Evolutionary conservation across 2,329 filamentous ascomycete species (phyloP).

Genomic region (Beauveria rudraprayagi): DNA sequence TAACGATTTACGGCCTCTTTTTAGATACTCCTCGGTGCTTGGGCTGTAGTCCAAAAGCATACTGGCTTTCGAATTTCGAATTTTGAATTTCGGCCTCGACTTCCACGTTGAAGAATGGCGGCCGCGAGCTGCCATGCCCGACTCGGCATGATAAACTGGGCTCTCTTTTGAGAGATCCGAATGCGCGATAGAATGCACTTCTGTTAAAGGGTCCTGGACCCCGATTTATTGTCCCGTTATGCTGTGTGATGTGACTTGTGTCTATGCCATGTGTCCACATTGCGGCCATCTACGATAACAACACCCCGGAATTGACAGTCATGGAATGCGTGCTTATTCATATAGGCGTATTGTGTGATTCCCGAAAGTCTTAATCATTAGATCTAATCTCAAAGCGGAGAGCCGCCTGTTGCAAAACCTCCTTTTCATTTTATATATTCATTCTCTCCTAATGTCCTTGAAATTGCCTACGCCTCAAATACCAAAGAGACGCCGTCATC

Average conservation of each 20-base stretch:
- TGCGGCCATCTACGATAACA: neutral
- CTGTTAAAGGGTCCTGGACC: constrained; percentile 8
- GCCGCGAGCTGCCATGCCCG: neutral
- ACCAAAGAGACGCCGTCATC: constrained; percentile 70
- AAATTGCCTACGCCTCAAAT: constrained; percentile 45
- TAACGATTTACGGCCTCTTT: neutral
- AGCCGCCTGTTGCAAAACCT: too few species aligned
- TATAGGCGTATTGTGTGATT: neutral
- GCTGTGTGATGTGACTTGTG: neutral
- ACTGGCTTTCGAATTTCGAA: neutral
- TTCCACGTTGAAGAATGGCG: neutral
- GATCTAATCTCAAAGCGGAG: too few species aligned
- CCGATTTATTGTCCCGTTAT: constrained; percentile 6
- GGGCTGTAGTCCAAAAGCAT: neutral
- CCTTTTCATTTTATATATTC: neutral
- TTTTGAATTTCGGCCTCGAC: neutral
- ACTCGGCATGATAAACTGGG: neutral
- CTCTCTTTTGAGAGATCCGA: neutral
- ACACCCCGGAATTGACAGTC: neutral
- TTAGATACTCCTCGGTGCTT: neutral
- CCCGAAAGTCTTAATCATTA: neutral
- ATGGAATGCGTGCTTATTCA: neutral
- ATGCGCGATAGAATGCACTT: constrained; percentile 8
- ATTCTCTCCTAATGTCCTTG: neutral
- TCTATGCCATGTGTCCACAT: neutral